phyloP scores from a whole-genome alignment of 345 rosid species.

The Melaleuca quinquenervia region DNA sequence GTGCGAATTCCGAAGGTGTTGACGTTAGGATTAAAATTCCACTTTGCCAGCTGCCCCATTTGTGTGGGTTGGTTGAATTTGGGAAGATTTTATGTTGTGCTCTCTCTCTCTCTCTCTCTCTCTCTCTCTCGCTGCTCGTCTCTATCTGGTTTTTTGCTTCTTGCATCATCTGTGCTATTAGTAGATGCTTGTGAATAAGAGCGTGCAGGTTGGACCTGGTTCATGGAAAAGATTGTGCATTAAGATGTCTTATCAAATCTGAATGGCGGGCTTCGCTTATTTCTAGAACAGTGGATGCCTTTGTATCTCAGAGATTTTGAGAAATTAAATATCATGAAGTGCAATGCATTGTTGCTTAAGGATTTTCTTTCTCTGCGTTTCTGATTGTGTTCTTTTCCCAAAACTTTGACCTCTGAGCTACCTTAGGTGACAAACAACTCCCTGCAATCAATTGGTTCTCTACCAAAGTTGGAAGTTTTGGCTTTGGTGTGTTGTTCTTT shows the following conservation, averaged over 20 bases:
- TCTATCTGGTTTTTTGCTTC: neutral
- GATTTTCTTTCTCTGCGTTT: neutral
- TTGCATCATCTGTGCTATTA: neutral
- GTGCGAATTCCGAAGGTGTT: too few species aligned
- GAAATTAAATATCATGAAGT: neutral
- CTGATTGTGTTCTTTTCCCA: neutral
- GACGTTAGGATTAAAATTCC: too few species aligned
- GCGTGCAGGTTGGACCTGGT: neutral
- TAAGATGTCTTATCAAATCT: neutral
- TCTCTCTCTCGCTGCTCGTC: neutral
- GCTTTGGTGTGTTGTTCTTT: conserved; percentile 48
- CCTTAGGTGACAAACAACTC: conserved; percentile 68
- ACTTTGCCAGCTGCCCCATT: neutral
- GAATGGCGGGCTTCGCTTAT: neutral
- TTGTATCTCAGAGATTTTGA: neutral
- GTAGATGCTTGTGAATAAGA: neutral
- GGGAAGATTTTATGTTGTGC: neutral
- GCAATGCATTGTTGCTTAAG: neutral
- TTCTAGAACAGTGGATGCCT: neutral
- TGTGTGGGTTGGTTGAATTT: neutral
- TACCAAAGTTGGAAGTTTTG: conserved; percentile 55
- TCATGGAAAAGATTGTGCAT: neutral
- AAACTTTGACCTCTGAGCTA: conserved; percentile 1
- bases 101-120: neutral
- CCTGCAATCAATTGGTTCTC: conserved; percentile 43